Evolutionary conservation across 768 basidiomycete species (phyloP).

Genomic region (Rubroboletus pulcherrimus): DNA sequence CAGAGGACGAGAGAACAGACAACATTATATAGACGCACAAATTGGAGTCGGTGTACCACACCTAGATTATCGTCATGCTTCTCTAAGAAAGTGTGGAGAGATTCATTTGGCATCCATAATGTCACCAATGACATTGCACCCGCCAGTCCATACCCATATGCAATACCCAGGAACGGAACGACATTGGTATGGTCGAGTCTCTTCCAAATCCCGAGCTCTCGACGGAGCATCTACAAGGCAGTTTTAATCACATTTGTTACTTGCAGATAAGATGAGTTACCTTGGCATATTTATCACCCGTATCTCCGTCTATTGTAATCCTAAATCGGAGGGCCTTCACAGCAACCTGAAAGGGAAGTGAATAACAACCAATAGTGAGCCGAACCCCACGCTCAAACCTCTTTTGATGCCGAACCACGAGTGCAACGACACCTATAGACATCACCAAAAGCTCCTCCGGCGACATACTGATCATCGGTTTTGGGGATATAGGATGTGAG

Average conservation of each 20-base stretch:
- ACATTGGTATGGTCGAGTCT: constrained; percentile 4
- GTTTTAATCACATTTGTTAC: not conserved
- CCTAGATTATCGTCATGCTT: not conserved
- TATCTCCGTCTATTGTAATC: not conserved
- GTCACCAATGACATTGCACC: not conserved
- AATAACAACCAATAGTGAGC: not conserved
- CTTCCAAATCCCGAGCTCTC: constrained; percentile 5
- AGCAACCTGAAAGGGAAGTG: constrained; percentile 14
- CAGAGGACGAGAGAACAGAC: constrained; percentile 15
- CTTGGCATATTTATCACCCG: not conserved
- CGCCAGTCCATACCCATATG: not conserved
- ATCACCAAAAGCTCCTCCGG: constrained; percentile 16
- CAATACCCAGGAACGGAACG: constrained; percentile 9
- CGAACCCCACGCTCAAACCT: not conserved
- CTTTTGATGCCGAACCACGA: not conserved
- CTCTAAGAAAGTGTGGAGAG: not conserved
- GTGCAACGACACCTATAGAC: constrained; percentile 11
- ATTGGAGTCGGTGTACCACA: not conserved
- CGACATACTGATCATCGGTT: not conserved
- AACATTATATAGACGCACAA: constrained; percentile 18
- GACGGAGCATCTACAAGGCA: not conserved
- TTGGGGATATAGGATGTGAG: constrained; percentile 7
- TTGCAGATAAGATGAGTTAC: not conserved
- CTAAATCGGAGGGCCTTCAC: constrained; percentile 21
- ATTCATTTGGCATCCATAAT: not conserved